Base-by-base conservation (phyloP, 129 eudicot genomes). In the Dittrichia graveolens region DNA sequence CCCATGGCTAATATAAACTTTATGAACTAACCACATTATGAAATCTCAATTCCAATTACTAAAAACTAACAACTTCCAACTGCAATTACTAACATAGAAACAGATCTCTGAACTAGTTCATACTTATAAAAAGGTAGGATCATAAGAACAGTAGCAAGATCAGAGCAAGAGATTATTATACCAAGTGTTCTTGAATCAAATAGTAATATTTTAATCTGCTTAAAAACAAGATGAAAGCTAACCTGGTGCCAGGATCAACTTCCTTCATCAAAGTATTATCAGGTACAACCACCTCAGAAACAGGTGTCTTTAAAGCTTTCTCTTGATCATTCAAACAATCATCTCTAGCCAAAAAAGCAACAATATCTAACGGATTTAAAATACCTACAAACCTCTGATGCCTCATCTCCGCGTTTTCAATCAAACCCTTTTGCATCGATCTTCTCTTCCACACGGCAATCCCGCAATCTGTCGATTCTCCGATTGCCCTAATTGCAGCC, bases 201-300 rank as follows among this genome's bases (percentile, higher is more conserved):
- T 60, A 37, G 14, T 41, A 38, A 60, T 37, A 15, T 12, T 59
- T 10, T 7, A 34, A 10, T 19, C 42, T 8, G 6, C 3, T 1
- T 12, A 12, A 1, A 59, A 62, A 4, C 19, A 62, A 5, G 62
- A 61, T 5, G 40, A 60, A 34, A 55, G n/a, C 83, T 15, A 75
- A 94, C 98, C 98, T 90, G 55, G 98, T 94, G 16, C 85, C 98
- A 61, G 98, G 98, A 94, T 94, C 96, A 67, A 94, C 95, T 75
- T 82, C 91, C 71, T 84, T 94, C 46, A 94, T 82, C 74, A 85
- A 78, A 47, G 91, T 71, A 73, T 68, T 65, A 50, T 87, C 80
- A 44, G 84, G 89, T 66, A 84, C 83, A 37, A 94, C 71, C 9
- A 94, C 86, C 43, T 94, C 81, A 7, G 96, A 87, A 80, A 94